Conservation (phyloP, 176 grass and related monocot species). For the Oryza meridionalis region DNA sequence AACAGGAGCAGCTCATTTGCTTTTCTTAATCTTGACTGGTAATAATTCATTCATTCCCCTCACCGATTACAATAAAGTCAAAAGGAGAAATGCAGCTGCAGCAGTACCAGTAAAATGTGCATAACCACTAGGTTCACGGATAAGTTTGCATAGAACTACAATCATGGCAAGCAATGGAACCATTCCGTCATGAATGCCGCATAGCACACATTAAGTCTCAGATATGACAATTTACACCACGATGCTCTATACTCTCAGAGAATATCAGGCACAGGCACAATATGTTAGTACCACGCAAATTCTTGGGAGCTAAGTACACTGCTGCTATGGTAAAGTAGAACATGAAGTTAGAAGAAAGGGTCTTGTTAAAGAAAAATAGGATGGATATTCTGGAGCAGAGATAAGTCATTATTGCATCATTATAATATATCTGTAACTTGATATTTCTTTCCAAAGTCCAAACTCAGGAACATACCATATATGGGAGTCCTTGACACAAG, state of each 20-base stretch:
- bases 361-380: conserved; percentile 95
- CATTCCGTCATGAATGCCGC: not conserved
- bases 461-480: conserved; percentile 69
- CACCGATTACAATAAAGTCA: not conserved
- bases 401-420: conserved; percentile 29
- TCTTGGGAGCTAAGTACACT: not conserved
- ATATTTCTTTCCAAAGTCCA: not conserved
- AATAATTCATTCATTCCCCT: conserved; percentile 3
- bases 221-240: not conserved
- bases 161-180: not conserved
- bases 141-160: not conserved
- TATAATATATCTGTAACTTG: conserved; percentile 19
- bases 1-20: not conserved
- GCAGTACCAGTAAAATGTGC: not conserved
- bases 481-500: conserved; percentile 94
- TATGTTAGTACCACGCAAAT: conserved; percentile 16
- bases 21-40: conserved; percentile 28
- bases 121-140: conserved; percentile 12
- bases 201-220: conserved; percentile 12
- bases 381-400: conserved; percentile 83
- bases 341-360: conserved; percentile 59
- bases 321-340: conserved; percentile 25
- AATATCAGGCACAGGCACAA: conserved; percentile 1
- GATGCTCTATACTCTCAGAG: not conserved
- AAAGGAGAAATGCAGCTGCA: conserved; percentile 3